Percentiles rank a stretch among this genome's conserved stretches.
These are phyloP conservation scores for Nitzschia sp. DNA, from an alignment of 108 stramenopile genomes.

Conservation along the genomic window DNA sequence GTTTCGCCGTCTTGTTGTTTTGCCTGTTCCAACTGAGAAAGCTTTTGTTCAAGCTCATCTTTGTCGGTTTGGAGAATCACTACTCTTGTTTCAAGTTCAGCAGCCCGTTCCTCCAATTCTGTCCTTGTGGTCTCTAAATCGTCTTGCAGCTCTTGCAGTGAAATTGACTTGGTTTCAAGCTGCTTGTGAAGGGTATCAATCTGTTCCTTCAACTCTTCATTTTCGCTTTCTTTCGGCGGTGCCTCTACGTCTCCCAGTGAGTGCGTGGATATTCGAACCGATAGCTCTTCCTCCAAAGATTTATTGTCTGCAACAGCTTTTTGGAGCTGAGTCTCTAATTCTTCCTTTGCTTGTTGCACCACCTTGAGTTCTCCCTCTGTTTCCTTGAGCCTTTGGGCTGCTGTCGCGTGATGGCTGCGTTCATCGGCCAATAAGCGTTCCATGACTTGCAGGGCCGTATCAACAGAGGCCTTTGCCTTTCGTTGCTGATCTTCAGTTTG, in stretches of 20 bases:
- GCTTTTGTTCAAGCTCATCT: background rate
- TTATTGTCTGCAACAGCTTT: slow-evolving; percentile 3
- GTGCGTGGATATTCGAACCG: slow-evolving; percentile 17
- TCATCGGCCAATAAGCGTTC: slow-evolving; percentile 16
- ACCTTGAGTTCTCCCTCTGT: slow-evolving; percentile 23
- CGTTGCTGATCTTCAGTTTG: slow-evolving; percentile 2
- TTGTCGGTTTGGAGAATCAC: slow-evolving; percentile 7
- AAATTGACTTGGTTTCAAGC: background rate
- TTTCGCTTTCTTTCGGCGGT: background rate
- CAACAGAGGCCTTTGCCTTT: slow-evolving; percentile 14
- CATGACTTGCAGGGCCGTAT: slow-evolving; percentile 26
- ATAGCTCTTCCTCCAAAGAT: slow-evolving; percentile 2
- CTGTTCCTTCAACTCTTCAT: background rate
- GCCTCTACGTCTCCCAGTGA: background rate
- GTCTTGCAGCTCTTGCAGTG: background rate
- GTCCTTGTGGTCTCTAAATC: background rate
- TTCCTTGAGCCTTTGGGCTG: slow-evolving; percentile 6
- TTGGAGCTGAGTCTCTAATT: background rate
- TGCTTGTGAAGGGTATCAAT: background rate
- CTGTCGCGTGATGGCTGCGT: slow-evolving; percentile 5
- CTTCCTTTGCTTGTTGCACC: slow-evolving; percentile 3
- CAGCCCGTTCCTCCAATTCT: background rate
- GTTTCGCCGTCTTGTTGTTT: background rate
- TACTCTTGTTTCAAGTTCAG: slow-evolving; percentile 7
- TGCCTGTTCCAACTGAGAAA: background rate